Evolutionary conservation across 2,329 filamentous ascomycete genomes (phyloP), one percentile per base, ranked within the genome.

Genomic region (Fusarium pininemorale): DNA sequence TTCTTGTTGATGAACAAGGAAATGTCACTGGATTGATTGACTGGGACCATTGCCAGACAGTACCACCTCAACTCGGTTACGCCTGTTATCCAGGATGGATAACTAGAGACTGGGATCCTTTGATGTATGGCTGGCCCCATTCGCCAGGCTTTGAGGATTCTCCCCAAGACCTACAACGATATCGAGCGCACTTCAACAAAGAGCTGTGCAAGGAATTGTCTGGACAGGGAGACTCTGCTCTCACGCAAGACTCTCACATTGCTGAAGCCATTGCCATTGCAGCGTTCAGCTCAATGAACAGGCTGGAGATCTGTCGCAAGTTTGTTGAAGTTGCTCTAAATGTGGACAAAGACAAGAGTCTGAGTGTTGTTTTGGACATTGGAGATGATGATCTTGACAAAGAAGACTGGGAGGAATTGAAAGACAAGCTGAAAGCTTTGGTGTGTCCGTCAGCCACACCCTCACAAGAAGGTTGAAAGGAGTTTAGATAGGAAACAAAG

Each of bases 81-180:
- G 38, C 45, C 6, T 0, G 0, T 13, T 66, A 66, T 13, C 53
- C 65, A 14, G 45, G 37, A 26, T 66, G 50, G 50, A 1, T 65
- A 18, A 66, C 64, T 0, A 47, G 60, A 0, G 64, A 67, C 44
- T 58, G 64, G 60, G 59, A 66, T 15, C 60, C 50, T 32, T 24
- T 56, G 6, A 66, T 66, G 63, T 66, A 66, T 38, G 59, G 37
- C 30, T 66, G 51, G 53, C 64, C 64, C 13, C 5, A 20, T 42
- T 14, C 18, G 11, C 16, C 37, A 26, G 35, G 28, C 22, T 28
- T 20, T n/a, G 63, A 64, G 15, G 50, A 66, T 14, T 64, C 59
- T 0, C 50, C 63, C 2, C 22, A 66, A 5, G 0, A 1, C 2
- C 32, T 66, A 0, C 41, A 42, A 20, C 50, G 42, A 24, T 64